Percentiles rank a stretch among this genome's conserved stretches.
Evolutionary conservation across 495 filamentous ascomycete genomes (phyloP).

Genomic region (Penicillium roqueforti): DNA sequence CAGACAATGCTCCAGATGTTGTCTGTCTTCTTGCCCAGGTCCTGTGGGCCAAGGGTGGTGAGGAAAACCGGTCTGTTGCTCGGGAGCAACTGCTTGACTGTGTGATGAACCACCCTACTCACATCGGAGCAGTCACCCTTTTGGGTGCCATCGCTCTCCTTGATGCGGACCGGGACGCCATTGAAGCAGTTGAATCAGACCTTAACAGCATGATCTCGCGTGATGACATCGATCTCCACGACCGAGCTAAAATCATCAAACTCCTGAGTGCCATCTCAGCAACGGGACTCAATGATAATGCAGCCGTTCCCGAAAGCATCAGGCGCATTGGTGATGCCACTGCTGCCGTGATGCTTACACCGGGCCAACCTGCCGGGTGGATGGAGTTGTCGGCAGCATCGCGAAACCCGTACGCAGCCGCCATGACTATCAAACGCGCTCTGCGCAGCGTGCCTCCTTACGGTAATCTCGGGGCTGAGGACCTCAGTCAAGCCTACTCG

Average conservation of each 20-base stretch:
- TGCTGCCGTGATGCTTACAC: slow-evolving; percentile 71
- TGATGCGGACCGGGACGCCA: slow-evolving; percentile 69
- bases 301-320: slow-evolving; percentile 32
- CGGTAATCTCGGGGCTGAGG: slow-evolving; percentile 61
- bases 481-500: slow-evolving; percentile 70
- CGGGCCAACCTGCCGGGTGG: slow-evolving; percentile 74
- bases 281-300: slow-evolving; percentile 33
- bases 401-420: slow-evolving; percentile 55
- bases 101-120: slow-evolving; percentile 65
- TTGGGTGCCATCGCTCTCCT: slow-evolving; percentile 79
- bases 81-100: slow-evolving; percentile 75
- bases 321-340: slow-evolving; percentile 53
- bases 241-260: slow-evolving; percentile 51
- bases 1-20: slow-evolving; percentile 72
- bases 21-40: slow-evolving; percentile 86
- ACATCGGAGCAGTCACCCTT: slow-evolving; percentile 72
- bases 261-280: slow-evolving; percentile 55
- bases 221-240: slow-evolving; percentile 46
- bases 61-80: slow-evolving; percentile 68
- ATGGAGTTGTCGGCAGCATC: slow-evolving; percentile 58
- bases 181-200: slow-evolving; percentile 77
- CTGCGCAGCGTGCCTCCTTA: slow-evolving; percentile 63
- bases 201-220: slow-evolving; percentile 65
- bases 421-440: slow-evolving; percentile 81
- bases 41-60: slow-evolving; percentile 83